These are phyloP conservation scores for Epichloe hybrida DNA, from an alignment of 2,329 filamentous ascomycete species.

Conservation along the genomic window DNA sequence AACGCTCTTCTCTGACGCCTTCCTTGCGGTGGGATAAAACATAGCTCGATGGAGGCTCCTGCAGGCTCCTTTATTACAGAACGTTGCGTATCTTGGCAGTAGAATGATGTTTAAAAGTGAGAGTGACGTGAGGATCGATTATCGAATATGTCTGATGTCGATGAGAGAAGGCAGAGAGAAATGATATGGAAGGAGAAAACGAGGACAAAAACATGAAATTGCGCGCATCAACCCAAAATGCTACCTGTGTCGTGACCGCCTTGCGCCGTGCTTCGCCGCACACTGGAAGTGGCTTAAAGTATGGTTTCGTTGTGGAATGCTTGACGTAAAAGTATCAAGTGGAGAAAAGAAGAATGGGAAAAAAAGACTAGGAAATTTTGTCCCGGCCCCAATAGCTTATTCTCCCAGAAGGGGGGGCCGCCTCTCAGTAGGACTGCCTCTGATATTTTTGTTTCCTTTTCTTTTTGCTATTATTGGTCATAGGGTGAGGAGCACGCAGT, in stretches of 20 bases:
- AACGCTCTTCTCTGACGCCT: background rate
- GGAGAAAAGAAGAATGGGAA: background rate
- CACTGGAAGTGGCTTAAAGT: slow-evolving; percentile 20
- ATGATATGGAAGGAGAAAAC: slow-evolving; percentile 12
- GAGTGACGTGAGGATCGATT: background rate
- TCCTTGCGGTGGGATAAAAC: background rate
- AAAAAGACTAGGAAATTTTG: background rate
- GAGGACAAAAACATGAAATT: slow-evolving; percentile 18
- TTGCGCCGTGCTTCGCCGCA: slow-evolving; percentile 27
- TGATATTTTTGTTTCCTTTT: background rate
- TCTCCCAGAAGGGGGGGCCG: background rate
- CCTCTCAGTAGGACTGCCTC: background rate
- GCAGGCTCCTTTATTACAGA: background rate
- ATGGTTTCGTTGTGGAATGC: slow-evolving; percentile 22
- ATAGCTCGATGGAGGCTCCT: background rate
- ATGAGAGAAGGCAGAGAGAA: slow-evolving; percentile 10
- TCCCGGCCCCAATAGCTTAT: background rate
- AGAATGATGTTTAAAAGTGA: background rate
- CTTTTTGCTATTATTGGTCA: background rate
- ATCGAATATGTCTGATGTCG: background rate
- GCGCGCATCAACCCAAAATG: slow-evolving; percentile 17
- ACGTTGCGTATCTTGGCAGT: background rate
- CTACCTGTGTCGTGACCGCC: slow-evolving; percentile 22
- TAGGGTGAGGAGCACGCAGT: background rate
- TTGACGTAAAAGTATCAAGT: slow-evolving; percentile 15